These are phyloP conservation scores for Fusarium sp. DNA, from an alignment of 2,329 filamentous ascomycete species.

Conservation along the genomic window DNA sequence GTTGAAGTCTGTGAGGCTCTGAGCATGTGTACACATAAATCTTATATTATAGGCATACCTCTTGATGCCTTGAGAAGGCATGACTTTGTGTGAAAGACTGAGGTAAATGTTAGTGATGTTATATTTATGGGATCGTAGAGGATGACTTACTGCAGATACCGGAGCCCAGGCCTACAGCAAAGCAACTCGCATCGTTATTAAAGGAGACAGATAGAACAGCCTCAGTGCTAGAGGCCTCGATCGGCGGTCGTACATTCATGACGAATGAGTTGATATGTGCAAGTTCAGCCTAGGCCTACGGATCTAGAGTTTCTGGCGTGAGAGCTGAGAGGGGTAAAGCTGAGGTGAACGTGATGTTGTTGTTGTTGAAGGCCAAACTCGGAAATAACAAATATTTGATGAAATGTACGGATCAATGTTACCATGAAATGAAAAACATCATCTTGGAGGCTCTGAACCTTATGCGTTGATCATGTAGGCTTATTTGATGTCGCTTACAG, in stretches of 20 bases:
- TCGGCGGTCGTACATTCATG: constrained; percentile 92
- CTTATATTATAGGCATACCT: constrained; percentile 49
- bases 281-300: constrained; percentile 13
- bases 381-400: not conserved
- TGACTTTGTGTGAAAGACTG: constrained; percentile 80
- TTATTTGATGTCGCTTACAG: constrained; percentile 29
- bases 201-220: constrained; percentile 86
- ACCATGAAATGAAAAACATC: constrained; percentile 26
- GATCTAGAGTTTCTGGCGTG: constrained; percentile 3
- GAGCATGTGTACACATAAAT: not conserved
- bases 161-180: constrained; percentile 86
- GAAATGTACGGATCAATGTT: not conserved
- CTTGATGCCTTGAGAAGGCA: constrained; percentile 73
- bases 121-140: constrained; percentile 3
- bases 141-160: constrained; percentile 80
- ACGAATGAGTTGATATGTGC: constrained; percentile 29
- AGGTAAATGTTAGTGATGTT: constrained; percentile 24
- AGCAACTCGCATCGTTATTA: constrained; percentile 86
- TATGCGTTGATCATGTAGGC: constrained; percentile 14
- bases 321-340: constrained; percentile 35
- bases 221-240: constrained; percentile 80
- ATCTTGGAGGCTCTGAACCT: constrained; percentile 29
- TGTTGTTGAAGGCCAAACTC: constrained; percentile 5
- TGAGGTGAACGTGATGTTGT: not conserved
- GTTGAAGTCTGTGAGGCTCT: constrained; percentile 72